A percentile compares a stretch with the other conserved stretches of the same genome.
phyloP scores from a whole-genome alignment of 139 green algal genomes.

The Coelastrella sp. region DNA sequence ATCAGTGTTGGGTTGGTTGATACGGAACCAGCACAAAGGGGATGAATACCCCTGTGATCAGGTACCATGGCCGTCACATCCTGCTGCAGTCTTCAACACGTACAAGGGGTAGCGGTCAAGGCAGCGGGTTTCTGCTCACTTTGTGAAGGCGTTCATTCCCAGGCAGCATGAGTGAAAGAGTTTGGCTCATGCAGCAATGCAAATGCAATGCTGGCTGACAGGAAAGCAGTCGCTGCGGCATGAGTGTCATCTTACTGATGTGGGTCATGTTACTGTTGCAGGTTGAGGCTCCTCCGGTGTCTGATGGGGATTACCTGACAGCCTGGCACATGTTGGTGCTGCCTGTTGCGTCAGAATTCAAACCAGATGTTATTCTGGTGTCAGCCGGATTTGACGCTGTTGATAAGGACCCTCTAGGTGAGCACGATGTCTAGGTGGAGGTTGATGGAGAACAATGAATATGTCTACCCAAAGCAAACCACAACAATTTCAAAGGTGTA shows the following conservation, averaged over 20 bases:
- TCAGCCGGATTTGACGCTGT: conserved; percentile 81
- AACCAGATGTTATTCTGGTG: conserved; percentile 76
- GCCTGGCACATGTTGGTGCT: conserved; percentile 57
- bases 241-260: neutral
- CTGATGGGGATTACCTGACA: conserved; percentile 69
- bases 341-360: conserved; percentile 71
- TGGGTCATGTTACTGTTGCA: no score
- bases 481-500: neutral
- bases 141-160: neutral
- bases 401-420: conserved; percentile 64
- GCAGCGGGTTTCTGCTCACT: no score
- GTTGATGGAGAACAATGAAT: neutral
- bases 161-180: neutral
- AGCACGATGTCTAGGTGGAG: neutral
- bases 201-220: no score
- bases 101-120: no score
- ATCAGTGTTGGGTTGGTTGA: no score
- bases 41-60: no score
- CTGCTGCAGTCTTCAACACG: no score
- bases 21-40: no score
- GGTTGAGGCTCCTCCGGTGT: conserved; percentile 28
- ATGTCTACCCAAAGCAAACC: neutral
- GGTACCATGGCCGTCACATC: no score
- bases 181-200: no score
- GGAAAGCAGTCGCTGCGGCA: neutral